phyloP scores from a whole-genome alignment of 306 rosid genomes.

The Lablab purpureus region DNA sequence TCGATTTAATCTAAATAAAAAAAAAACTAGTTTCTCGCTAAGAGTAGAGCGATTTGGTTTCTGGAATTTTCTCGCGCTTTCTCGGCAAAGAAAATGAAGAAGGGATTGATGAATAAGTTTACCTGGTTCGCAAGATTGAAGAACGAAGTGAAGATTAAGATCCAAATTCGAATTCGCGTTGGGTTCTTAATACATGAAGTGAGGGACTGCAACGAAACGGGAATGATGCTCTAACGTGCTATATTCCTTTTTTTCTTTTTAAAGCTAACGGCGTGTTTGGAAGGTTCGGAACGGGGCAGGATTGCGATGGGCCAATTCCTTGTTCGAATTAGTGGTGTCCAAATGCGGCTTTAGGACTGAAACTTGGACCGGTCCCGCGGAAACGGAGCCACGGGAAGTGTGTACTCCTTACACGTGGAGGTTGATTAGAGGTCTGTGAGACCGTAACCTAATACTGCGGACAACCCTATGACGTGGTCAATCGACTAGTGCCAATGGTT shows the following conservation, averaged over 20 bases:
- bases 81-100: conserved; percentile 5
- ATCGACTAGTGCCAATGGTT: not conserved
- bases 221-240: conserved; percentile 29
- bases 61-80: conserved; percentile 22
- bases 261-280: conserved; percentile 50
- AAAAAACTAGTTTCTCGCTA: conserved; percentile 48
- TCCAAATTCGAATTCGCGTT: conserved; percentile 39
- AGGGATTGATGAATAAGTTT: conserved; percentile 6
- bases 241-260: conserved; percentile 15
- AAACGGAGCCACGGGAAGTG: conserved; percentile 43
- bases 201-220: conserved; percentile 36
- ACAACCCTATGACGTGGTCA: conserved; percentile 46
- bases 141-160: conserved; percentile 27
- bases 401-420: conserved; percentile 46
- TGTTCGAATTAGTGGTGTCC: conserved; percentile 26
- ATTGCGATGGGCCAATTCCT: conserved; percentile 12
- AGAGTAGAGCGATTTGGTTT: not conserved
- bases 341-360: conserved; percentile 37
- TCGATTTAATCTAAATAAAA: conserved; percentile 24
- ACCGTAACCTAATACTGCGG: conserved; percentile 44
- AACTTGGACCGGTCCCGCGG: conserved; percentile 42
- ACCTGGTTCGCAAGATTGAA: conserved; percentile 47
- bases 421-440: conserved; percentile 12
- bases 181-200: conserved; percentile 19
- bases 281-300: not conserved